Evolutionary conservation across 148 eudicot species (phyloP), one percentile per base, ranked within the genome.

Genomic region (Simmondsia chinensis): DNA sequence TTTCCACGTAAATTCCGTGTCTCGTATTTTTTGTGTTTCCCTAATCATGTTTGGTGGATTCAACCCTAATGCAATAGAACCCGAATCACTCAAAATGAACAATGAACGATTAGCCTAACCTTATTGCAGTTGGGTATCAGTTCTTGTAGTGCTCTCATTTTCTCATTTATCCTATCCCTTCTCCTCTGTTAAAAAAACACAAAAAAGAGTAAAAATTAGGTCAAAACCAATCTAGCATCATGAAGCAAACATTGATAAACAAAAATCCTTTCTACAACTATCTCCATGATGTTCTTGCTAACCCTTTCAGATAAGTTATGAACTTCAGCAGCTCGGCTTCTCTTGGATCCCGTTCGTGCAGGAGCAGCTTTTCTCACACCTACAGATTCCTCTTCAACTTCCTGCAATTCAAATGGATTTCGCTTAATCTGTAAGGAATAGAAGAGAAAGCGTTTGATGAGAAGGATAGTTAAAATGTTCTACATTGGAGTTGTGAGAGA

Each of bases 301-400:
- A 79, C 95, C 82, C 99, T 75, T 73, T 93, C 99, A 14, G 96
- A 86, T 50, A 79, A 62, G 67, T 93, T 93, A 60, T 93, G 99
- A 43, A 93, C 99, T 77, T 93, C 99, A 50, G 99, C 96, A 49
- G 99, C 99, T 45, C 99, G 86, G 63, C 80, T 82, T 82, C 94
- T 79, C 73, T 86, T 93, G n/a, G 77, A 63, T 43, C 96, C 72
- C 12, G 70, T 31, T 42, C 83, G 74, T 50, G 63, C 71, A 66
- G 55, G 53, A 59, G 57, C 46, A 45, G 69, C 53, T 63, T 75
- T 82, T 46, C 62, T 79, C 3, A 61, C 68, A 54, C 73, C 82
- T n/a, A 65, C 62, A 22, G 89, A 91, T 72, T 82, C 99, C 40
- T 78, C 85, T 61, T 91, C 99, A 65, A 56, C 47, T 57, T 93